These are phyloP conservation scores for Trichoderma sp. DNA, from an alignment of 2,329 filamentous ascomycete species.

Conservation along the genomic window DNA sequence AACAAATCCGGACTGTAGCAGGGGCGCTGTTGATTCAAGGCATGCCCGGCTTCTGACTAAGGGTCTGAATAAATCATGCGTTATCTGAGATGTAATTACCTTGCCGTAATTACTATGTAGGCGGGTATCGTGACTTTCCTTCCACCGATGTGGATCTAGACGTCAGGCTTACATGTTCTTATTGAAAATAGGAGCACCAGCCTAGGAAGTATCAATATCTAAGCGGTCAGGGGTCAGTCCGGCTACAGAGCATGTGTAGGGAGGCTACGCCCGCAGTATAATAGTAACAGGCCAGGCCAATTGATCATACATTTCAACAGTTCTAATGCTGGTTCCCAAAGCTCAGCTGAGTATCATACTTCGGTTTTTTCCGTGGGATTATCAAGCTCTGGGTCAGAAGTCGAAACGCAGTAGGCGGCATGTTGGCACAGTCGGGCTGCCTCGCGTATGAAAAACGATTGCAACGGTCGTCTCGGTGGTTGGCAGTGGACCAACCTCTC, in stretches of 20 bases:
- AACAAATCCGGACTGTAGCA: background rate
- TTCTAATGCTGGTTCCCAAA: background rate
- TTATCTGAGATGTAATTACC: background rate
- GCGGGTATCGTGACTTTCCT: accelerated
- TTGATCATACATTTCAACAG: no score
- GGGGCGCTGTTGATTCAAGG: background rate
- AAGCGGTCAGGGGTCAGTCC: no score
- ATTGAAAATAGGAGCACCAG: no score
- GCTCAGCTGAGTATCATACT: background rate
- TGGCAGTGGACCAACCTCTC: background rate
- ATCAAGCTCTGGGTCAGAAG: background rate
- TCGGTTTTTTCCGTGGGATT: background rate
- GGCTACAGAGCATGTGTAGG: no score
- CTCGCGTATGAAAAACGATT: background rate
- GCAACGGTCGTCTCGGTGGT: background rate
- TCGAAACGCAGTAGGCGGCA: background rate
- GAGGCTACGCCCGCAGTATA: no score
- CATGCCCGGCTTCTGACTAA: no score
- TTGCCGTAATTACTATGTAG: background rate
- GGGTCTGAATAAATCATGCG: background rate
- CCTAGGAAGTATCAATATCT: no score
- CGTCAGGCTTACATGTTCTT: background rate
- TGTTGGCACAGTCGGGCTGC: accelerated
- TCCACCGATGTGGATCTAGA: background rate
- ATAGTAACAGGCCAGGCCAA: no score